Base-by-base conservation (phyloP, 106 monocot genomes). In the Agapanthus africanus region DNA sequence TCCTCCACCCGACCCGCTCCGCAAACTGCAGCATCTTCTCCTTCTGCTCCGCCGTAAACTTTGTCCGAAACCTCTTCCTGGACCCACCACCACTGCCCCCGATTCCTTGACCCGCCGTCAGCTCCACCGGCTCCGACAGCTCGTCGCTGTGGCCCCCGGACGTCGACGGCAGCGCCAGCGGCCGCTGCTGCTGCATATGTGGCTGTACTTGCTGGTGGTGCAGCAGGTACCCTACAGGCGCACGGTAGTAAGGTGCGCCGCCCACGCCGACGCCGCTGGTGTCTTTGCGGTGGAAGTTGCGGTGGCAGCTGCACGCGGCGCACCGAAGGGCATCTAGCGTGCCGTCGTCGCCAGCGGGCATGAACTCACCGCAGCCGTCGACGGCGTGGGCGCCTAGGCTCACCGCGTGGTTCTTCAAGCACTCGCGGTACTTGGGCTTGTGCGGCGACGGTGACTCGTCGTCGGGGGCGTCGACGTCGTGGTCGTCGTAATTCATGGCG, bases 21-120 rank as follows among this genome's bases (percentile, higher is more conserved):
- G 88, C 82, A 31, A 92, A 88, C 37, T 66, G 88, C 70, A 88
- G 68, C 91, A 92, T 92, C 85, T 79, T 78, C 60, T 92, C 91
- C 82, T 88, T 92, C 88, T 92, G 88, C 73, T 92, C 91, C 75
- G 75, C 76, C 36, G 83, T 78, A 74, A 92, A 92, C 70, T 88
- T 92, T 10, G 91, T 88, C 63, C 91, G 67, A 77, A 90, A 84
- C 65, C 90, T 40, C 75, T 90, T 86, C 90, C 70, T 86, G 40
- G 34, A 21, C 22, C 66, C 57, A 16, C 30, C 30, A 11, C 74
- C 41, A n/a, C 75, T 54, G 67, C 54, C 15, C 59, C 73, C 47
- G n/a, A 47, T 49, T 37, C 86, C 72, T 37, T 26, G 32, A 30
- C 23, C 74, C 54, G 54, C 42, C 66, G 16, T 42, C 66, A 76